Evolutionary conservation across 768 basidiomycete species (phyloP).

Genomic region (Hypsizygus marmoreus): DNA sequence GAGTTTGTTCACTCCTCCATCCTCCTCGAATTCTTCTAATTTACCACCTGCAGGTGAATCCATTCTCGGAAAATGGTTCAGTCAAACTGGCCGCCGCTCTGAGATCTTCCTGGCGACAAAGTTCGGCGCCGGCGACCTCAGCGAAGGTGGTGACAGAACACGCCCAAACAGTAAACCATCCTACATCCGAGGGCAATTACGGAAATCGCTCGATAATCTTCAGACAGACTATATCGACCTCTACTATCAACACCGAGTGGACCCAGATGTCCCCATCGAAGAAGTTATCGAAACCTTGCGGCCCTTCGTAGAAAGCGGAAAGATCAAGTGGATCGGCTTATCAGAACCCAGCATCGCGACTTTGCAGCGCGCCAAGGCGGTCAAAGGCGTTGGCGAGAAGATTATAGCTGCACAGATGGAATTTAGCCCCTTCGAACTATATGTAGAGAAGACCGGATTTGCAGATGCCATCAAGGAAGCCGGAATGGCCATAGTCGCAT

Average conservation of each 20-base stretch:
- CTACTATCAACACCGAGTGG: conserved; percentile 32
- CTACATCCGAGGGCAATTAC: conserved; percentile 9
- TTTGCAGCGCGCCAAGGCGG: conserved; percentile 48
- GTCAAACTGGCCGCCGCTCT: conserved; percentile 48
- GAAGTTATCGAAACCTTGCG: conserved; percentile 19
- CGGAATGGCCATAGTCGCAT: conserved; percentile 46
- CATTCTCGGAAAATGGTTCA: conserved; percentile 37
- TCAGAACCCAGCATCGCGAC: conserved; percentile 47
- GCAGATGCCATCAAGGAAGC: conserved; percentile 42
- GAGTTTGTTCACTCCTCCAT: conserved; percentile 28
- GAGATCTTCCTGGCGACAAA: conserved; percentile 44
- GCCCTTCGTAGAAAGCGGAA: conserved; percentile 9
- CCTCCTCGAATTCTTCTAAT: not conserved
- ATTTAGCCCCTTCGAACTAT: conserved; percentile 44
- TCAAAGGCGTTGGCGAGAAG: conserved; percentile 36
- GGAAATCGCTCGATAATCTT: not conserved
- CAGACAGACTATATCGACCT: conserved; percentile 11
- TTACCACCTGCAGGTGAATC: conserved; percentile 5
- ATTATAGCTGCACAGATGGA: conserved; percentile 44
- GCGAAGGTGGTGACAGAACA: not conserved
- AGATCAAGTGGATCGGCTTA: conserved; percentile 49
- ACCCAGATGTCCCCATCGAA: conserved; percentile 47
- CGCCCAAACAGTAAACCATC: conserved; percentile 10
- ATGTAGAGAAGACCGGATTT: conserved; percentile 42
- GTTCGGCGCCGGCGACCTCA: conserved; percentile 3